Evolutionary conservation across 2,329 filamentous ascomycete species (phyloP), one percentile per base, ranked within the genome.

Genomic region (Rutstroemia sp.): DNA sequence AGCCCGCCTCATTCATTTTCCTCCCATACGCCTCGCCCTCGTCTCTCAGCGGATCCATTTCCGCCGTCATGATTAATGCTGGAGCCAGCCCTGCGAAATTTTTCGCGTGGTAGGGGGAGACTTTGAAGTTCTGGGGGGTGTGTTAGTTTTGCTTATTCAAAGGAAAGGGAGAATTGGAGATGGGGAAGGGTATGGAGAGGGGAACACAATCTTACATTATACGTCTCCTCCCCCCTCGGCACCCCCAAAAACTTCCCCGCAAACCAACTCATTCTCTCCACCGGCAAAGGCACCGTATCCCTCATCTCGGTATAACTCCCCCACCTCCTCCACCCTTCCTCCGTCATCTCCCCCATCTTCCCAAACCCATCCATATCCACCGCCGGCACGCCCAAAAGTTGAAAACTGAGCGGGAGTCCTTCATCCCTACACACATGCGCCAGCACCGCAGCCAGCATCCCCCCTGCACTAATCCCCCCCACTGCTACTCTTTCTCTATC

Each of bases 41-140:
- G 57, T 72, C 70, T n/a, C 71, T 62, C 51, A 69, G 60, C 5
- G 69, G 53, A 51, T 72, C 70, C 54, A 71, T 69, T 48, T 71
- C 70, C 2, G 70, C 70, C 1, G 69, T 71, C 38, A 72, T 55
- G 8, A 72, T 65, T 10, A 71, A 64, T 1, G 68, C 68, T 1
- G 60, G 64, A 0, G 69, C 65, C 9, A 72, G 49, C 6, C 61
- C 54, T 3, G 55, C 27, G 16, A 71, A 67, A 12, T 64, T 64
- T 5, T 61, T 61, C 6, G 70, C 67, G 2, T 67, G 53, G 0
- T 71, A 63, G 2, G 65, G 63, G 2, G 50, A 64, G 21, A 65
- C 56, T 38, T 56, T 56, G 37, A 38, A 58, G 38, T 58, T 50
- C 52, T 55, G 16, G 8, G 21, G 7, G 14, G 4, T 10, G 14